Evolutionary conservation across 441 rosid genomes (phyloP), one percentile per base, ranked within the genome.

Genomic region (Cnidoscolus chayamansa): DNA sequence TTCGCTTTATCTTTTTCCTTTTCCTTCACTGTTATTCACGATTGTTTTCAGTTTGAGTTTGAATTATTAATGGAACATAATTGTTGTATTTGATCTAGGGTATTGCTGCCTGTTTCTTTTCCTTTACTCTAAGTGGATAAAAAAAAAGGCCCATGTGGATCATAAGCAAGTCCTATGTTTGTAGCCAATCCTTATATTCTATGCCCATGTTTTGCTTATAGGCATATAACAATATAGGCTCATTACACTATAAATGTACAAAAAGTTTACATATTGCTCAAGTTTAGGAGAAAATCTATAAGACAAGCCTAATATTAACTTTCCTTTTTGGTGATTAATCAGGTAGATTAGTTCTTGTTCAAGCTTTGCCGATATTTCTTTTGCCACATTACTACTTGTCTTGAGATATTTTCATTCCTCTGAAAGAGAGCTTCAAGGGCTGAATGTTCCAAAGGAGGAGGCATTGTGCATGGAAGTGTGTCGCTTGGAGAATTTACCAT

Each of bases 401-500:
- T 65, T 10, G 65, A 71, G 15, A 37, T 13, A 15, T 55, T 69
- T 7, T 73, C 76, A 53, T 83, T 81, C 51, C 68, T 78, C 47
- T 76, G 58, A 2, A 79, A 7, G 56, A 84, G 66, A 1, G 62
- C 74, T 55, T 72, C 50, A 13, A 80, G 78, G 8, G 68, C 78
- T 0, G 3, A 32, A 3, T 72, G 76, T 20, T 81, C 79, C 61
- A 71, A 81, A 11, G 89, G 84, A 63, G 85, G 81, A 63, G 90
- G 89, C 84, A 90, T 65, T 8, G 16, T 71, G 72, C 97, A 92
- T 5, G 98, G 90, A 66, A 63, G 55, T 25, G 37, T 62, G 19
- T 75, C 74, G 48, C 83, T 82, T 1, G 92, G 87, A 20, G 76
- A 76, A 71, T 60, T 78, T 63, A 90, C 92, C 89, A 89, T 70